A percentile compares a stretch with the other conserved stretches of the same genome.
phyloP scores from a whole-genome alignment of 2,329 filamentous ascomycete genomes.

The Ambrosiella cleistominuta region DNA sequence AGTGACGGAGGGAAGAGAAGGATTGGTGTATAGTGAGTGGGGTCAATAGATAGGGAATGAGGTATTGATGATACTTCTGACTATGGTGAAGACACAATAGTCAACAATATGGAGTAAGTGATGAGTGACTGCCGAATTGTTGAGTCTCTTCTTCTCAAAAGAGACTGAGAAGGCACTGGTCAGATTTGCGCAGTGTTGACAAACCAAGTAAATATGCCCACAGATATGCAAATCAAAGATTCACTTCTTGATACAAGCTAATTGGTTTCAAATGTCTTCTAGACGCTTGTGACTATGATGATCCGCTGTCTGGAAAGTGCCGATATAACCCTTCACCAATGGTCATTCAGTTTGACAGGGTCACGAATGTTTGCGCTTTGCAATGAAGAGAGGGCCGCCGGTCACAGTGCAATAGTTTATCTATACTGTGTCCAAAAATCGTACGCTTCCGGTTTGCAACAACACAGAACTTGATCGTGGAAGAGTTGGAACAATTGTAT shows the following conservation, averaged over 20 bases:
- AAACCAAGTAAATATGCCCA: background rate
- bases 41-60: background rate
- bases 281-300: background rate
- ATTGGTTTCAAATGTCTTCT: background rate
- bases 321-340: background rate
- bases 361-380: conserved; percentile 2
- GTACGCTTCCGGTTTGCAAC: background rate
- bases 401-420: background rate
- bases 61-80: background rate
- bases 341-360: background rate
- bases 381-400: background rate
- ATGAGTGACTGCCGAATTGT: background rate
- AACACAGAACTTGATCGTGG: background rate
- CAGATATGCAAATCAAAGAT: no score
- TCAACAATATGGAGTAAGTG: background rate
- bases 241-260: background rate
- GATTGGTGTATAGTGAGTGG: background rate
- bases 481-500: no score
- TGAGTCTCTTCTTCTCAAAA: background rate
- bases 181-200: background rate
- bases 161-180: background rate
- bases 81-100: background rate
- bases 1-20: background rate
- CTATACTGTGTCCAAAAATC: background rate
- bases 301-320: background rate